Evolutionary conservation across 805 yeast species (phyloP), one percentile per base, ranked within the genome.

Genomic region (Yarrowia yakushimensis): DNA sequence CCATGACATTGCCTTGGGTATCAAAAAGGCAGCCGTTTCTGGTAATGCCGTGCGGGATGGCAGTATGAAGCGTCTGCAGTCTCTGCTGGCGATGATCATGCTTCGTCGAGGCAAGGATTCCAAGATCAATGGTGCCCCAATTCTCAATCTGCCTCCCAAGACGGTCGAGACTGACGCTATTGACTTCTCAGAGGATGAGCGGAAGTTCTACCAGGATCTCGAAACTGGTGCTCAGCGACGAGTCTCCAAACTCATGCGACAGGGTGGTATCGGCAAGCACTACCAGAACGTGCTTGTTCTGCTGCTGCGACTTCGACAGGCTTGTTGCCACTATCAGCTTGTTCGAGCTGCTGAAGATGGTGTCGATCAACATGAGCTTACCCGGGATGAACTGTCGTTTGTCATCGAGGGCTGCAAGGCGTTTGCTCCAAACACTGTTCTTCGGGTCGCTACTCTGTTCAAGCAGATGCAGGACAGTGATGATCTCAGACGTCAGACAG

Each of bases 71-170:
- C 42, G 43, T 23, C 43, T 52, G 15, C 59, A 36, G 25, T 36
- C 59, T 13, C 20, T 52, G 25, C 37, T 52, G 43, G 25, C 42
- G 17, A 12, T 52, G 43, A 59, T 79, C n/a, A 77, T 81, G 81
- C 66, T 81, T 33, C 71, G 84, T 45, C 73, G 85, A 41, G 78
- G 81, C 8, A 81, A 81, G 1, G 73, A 79, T 3, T 65, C 81
- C 1, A 63, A 55, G 1, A 54, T 63, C 13, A 60, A 62, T 13
- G 69, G 68, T 4, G 46, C 28, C 3, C 22, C 37, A 9, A 55
- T 55, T 39, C 48, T 71, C 27, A 59, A 43, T 5, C 65, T 72
- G 34, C 76, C 74, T 5, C 65, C 48, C 6, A 65, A 71, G 36
- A 50, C 18, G 1, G 57, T 68, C 5, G 69, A 71, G 48, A 28